Conservation (phyloP, 2,329 filamentous ascomycete species). For the Metarhizium humberi region DNA sequence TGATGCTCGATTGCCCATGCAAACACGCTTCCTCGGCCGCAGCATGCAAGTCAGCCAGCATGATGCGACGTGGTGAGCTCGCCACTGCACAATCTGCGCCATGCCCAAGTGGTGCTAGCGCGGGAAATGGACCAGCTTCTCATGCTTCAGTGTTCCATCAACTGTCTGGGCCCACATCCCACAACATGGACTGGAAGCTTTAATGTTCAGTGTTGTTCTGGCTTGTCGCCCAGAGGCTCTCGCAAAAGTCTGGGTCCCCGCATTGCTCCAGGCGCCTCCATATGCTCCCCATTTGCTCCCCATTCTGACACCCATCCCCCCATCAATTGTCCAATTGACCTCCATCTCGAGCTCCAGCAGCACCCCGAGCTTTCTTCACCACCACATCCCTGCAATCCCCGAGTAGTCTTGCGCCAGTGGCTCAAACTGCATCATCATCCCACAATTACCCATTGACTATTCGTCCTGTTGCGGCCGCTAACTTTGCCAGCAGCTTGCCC, state of each 20-base stretch:
- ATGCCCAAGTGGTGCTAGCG: conserved; percentile 3
- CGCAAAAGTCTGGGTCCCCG: conserved; percentile 4
- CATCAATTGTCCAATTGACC: background rate
- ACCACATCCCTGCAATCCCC: conserved; percentile 4
- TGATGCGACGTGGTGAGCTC: background rate
- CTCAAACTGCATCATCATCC: conserved; percentile 7
- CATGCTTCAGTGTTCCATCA: too few species aligned
- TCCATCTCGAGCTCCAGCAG: background rate
- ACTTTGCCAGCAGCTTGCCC: conserved; percentile 31
- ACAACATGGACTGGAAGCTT: background rate
- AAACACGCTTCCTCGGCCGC: background rate
- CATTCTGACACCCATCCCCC: background rate
- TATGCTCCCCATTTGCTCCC: background rate
- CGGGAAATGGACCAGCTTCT: background rate
- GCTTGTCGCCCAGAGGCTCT: background rate
- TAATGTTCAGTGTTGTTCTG: background rate
- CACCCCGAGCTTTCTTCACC: conserved; percentile 2
- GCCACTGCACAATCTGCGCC: too few species aligned
- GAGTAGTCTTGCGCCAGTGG: conserved; percentile 1
- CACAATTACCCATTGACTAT: background rate
- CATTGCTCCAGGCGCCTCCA: conserved; percentile 1
- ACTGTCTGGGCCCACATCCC: too few species aligned
- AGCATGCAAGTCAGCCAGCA: background rate
- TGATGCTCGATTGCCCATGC: too few species aligned
- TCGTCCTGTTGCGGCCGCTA: background rate